These are phyloP conservation scores for Durusdinium trenchii DNA, from an alignment of 73 alveolate genomes.

Conservation along the genomic window DNA sequence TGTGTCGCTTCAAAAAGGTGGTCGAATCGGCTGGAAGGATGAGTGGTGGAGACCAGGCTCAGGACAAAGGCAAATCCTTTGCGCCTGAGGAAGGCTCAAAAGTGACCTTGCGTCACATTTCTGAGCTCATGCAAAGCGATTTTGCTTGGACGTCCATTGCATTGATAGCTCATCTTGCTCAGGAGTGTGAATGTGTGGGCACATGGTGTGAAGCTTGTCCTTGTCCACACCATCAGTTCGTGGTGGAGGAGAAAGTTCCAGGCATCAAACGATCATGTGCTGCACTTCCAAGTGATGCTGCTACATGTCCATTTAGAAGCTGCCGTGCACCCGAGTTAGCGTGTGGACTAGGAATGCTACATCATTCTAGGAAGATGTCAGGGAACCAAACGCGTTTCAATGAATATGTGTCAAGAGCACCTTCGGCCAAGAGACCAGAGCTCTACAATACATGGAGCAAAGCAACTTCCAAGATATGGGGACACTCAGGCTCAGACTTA, in stretches of 20 bases:
- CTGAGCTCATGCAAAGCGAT: neutral
- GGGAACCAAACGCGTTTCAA: neutral
- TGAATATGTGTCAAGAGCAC: neutral
- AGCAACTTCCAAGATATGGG: neutral
- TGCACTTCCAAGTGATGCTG: no score
- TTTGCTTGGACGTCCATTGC: neutral
- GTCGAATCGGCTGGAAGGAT: no score
- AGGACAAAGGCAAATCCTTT: neutral
- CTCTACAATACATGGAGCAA: neutral
- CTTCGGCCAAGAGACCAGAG: neutral
- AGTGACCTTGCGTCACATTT: neutral
- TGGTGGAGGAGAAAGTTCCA: neutral
- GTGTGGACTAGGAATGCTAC: neutral
- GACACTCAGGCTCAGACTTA: no score
- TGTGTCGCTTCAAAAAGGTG: neutral
- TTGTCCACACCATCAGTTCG: neutral
- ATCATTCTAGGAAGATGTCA: neutral
- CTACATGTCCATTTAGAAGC: neutral
- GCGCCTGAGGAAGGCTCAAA: neutral
- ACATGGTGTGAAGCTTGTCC: neutral
- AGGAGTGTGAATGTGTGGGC: neutral
- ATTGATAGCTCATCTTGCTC: neutral
- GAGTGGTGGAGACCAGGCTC: neutral
- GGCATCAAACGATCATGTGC: neutral
- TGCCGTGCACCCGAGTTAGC: neutral